phyloP scores from a whole-genome alignment of 2,329 filamentous ascomycete species.

The Colletotrichum ledebouriae region DNA sequence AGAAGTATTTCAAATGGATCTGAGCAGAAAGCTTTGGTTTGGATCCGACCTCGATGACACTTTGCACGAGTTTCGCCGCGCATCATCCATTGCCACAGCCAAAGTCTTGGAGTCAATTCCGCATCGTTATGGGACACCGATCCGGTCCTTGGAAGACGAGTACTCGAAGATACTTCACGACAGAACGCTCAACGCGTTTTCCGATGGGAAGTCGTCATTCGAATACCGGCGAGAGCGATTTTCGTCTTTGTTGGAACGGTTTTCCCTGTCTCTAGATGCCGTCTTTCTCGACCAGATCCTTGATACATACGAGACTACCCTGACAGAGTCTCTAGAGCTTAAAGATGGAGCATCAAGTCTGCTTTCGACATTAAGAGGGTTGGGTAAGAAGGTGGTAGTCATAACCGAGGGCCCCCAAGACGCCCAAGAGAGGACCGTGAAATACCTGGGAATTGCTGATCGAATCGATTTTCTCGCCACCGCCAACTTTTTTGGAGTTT shows the following conservation, averaged over 20 bases:
- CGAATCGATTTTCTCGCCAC: conserved; percentile 51
- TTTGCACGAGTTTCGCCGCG: conserved; percentile 60
- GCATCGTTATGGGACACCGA: conserved; percentile 34
- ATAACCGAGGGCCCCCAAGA: conserved; percentile 63
- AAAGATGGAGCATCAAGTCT: conserved; percentile 43
- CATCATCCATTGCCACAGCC: conserved; percentile 53
- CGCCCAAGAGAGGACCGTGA: conserved; percentile 58
- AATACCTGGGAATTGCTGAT: conserved; percentile 47
- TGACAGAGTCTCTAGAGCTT: conserved; percentile 49
- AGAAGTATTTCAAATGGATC: neutral
- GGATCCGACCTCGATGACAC: conserved; percentile 65
- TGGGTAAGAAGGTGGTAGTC: conserved; percentile 56
- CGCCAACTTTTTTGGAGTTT: conserved; percentile 48
- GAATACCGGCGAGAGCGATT: conserved; percentile 59
- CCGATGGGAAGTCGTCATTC: conserved; percentile 58
- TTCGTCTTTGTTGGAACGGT: conserved; percentile 48
- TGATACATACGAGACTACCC: conserved; percentile 48
- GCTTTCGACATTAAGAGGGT: conserved; percentile 50
- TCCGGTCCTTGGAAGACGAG: conserved; percentile 42
- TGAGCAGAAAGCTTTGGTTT: conserved; percentile 50
- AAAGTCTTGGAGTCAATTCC: conserved; percentile 51
- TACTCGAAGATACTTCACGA: conserved; percentile 52
- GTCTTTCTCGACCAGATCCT: conserved; percentile 46
- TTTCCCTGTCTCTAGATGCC: conserved; percentile 43
- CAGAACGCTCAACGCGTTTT: conserved; percentile 56